Percentiles rank a stretch among this genome's conserved stretches.
Evolutionary conservation across 78 protist genomes (phyloP).

Genomic region (Emiliania huxleyi): DNA sequence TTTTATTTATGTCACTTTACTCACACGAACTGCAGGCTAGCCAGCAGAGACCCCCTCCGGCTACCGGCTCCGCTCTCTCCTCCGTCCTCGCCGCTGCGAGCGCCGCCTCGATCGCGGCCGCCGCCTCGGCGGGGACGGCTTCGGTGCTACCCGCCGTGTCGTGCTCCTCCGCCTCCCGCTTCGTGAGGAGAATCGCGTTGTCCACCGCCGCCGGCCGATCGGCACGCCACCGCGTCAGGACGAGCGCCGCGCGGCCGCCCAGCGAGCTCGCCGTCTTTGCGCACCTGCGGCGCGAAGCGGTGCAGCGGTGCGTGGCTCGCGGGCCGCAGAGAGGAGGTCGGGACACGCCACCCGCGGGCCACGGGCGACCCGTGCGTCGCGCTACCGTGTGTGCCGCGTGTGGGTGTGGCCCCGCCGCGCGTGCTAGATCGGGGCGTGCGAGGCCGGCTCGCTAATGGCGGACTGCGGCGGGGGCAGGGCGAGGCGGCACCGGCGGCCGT

Average conservation of each 20-base stretch:
- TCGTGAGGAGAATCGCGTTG: not conserved
- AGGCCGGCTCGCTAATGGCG: too few species aligned
- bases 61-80: too few species aligned
- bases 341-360: too few species aligned
- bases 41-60: too few species aligned
- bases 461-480: not conserved
- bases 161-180: not conserved
- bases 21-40: too few species aligned
- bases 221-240: not conserved
- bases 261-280: not conserved
- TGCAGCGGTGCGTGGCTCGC: not conserved
- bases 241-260: not conserved
- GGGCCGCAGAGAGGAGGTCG: not conserved
- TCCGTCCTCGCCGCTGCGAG: too few species aligned
- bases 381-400: too few species aligned
- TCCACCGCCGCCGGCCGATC: not conserved
- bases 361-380: too few species aligned
- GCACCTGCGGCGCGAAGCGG: not conserved
- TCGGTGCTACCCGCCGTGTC: not conserved
- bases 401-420: too few species aligned
- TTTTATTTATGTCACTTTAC: too few species aligned
- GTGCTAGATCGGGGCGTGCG: too few species aligned
- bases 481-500: not conserved
- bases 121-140: not conserved
- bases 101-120: not conserved